phyloP scores from a whole-genome alignment of 345 rosid genomes.

The Eucalyptus brandiana region DNA sequence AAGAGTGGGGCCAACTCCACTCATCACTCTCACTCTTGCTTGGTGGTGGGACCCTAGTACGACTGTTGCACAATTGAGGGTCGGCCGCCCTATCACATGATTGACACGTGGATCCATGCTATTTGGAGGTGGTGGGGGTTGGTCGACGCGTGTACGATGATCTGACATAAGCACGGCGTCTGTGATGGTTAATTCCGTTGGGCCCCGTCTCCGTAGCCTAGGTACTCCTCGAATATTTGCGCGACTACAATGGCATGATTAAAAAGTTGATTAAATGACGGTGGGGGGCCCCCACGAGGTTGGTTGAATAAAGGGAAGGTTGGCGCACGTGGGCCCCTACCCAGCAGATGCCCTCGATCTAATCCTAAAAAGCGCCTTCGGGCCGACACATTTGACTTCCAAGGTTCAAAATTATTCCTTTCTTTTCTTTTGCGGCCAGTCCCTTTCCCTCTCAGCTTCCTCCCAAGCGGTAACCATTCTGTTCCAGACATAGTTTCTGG shows the following conservation, averaged over 20 bases:
- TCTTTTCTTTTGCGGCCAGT: not conserved
- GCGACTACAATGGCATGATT: not conserved
- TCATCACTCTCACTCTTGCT: not conserved
- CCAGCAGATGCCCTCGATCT: not conserved
- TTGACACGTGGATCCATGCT: not conserved
- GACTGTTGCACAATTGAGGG: not conserved
- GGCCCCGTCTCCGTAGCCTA: no score
- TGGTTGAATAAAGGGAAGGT: not conserved
- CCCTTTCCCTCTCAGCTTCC: not conserved
- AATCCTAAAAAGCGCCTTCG: not conserved
- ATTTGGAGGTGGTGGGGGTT: fast-evolving
- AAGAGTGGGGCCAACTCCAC: not conserved
- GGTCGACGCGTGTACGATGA: not conserved
- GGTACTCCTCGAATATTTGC: not conserved
- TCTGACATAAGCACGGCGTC: not conserved
- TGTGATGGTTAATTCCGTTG: not conserved
- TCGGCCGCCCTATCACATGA: fast-evolving
- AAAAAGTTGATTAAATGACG: not conserved
- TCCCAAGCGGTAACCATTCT: not conserved
- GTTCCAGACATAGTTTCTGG: no score
- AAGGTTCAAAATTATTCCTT: not conserved
- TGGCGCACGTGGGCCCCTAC: not conserved
- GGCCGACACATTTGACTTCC: constrained; percentile 19
- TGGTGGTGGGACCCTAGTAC: fast-evolving
- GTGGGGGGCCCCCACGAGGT: not conserved